Evolutionary conservation across 192 early-diverging fungal species (phyloP).

Genomic region (Rhizoclosmatium globosum): DNA sequence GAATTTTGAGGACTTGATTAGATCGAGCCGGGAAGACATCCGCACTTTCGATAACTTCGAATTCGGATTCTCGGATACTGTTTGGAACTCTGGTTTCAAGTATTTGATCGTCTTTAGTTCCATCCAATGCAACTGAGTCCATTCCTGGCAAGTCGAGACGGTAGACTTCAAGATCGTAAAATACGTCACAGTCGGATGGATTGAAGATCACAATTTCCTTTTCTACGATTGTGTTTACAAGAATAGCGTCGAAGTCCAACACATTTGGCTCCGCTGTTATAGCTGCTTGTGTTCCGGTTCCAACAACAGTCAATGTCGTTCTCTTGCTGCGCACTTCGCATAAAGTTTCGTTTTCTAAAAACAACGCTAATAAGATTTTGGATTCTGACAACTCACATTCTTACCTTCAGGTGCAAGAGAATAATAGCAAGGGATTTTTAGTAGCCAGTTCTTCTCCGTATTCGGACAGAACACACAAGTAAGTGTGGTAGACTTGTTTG

Average conservation of each 20-base stretch:
- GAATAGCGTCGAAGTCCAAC: conserved; percentile 56
- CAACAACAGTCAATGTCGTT: conserved; percentile 53
- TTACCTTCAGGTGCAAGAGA: conserved; percentile 42
- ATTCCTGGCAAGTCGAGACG: neutral
- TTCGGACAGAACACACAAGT: conserved; percentile 57
- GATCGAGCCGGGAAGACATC: conserved; percentile 55
- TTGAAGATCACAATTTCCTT: conserved; percentile 55
- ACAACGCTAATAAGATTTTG: neutral
- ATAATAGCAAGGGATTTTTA: conserved; percentile 63
- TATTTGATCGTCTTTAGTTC: conserved; percentile 7
- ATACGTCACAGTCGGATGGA: conserved; percentile 60
- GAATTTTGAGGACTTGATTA: conserved; percentile 51
- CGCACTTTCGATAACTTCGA: conserved; percentile 50
- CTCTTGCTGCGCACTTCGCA: conserved; percentile 18
- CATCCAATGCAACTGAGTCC: neutral
- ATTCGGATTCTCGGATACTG: conserved; percentile 31
- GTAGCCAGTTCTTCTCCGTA: conserved; percentile 46
- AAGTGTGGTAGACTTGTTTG: conserved; percentile 49
- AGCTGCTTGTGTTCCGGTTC: conserved; percentile 51
- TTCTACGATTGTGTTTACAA: conserved; percentile 63
- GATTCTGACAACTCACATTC: neutral
- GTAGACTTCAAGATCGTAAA: conserved; percentile 50
- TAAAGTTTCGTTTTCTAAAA: conserved; percentile 6
- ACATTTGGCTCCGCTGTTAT: conserved; percentile 39
- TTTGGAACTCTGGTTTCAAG: conserved; percentile 24